Evolutionary conservation across 2,329 filamentous ascomycete genomes (phyloP).

Genomic region (Claviceps purpurea): DNA sequence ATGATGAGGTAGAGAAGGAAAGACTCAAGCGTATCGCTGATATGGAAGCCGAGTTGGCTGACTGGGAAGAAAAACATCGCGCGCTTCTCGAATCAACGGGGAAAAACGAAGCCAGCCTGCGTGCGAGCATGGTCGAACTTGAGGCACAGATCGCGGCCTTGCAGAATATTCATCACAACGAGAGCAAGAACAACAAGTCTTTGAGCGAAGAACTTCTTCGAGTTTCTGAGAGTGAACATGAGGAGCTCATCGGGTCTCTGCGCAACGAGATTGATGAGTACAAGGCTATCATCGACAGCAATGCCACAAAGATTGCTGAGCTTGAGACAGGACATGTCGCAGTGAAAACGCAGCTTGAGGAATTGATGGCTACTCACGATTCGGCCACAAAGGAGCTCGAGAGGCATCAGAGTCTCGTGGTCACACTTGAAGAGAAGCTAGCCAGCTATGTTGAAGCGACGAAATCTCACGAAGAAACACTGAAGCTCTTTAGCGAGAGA

Average conservation of each 20-base stretch:
- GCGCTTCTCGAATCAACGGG: constrained; percentile 57
- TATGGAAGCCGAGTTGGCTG: constrained; percentile 57
- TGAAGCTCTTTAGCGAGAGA: constrained; percentile 34
- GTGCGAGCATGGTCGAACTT: constrained; percentile 58
- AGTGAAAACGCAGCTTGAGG: constrained; percentile 54
- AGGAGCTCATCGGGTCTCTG: constrained; percentile 46
- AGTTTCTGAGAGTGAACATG: constrained; percentile 40
- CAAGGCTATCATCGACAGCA: constrained; percentile 56
- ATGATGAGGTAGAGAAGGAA: constrained; percentile 17
- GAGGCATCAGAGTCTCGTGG: constrained; percentile 33
- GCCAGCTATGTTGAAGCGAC: constrained; percentile 44
- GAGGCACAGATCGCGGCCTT: constrained; percentile 46
- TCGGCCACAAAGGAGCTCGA: constrained; percentile 31
- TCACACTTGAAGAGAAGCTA: constrained; percentile 45
- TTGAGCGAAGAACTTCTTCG: constrained; percentile 26
- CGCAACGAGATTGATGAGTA: constrained; percentile 71
- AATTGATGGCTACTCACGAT: constrained; percentile 47
- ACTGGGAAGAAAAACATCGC: constrained; percentile 67
- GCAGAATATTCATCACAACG: constrained; percentile 18
- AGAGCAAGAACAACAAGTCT: constrained; percentile 32
- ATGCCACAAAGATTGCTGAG: constrained; percentile 55
- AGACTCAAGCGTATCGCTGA: constrained; percentile 39
- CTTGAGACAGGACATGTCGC: constrained; percentile 60
- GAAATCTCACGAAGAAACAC: constrained; percentile 37
- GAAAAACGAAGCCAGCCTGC: constrained; percentile 58